phyloP scores from a whole-genome alignment of 148 eudicot genomes.

The Chenopodium formosanum region DNA sequence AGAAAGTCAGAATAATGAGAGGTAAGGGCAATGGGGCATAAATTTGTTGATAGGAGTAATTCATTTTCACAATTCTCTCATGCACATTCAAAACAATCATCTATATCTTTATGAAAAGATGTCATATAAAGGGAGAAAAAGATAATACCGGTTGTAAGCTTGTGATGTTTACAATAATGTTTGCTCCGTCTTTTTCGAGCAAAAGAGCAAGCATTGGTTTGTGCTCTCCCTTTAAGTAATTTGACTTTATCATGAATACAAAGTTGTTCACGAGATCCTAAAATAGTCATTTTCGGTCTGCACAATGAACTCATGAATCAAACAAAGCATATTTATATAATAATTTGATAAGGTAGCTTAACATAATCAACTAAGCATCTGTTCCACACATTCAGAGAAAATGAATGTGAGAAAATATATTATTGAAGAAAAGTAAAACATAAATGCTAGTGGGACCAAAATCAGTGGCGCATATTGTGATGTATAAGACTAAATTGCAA shows the following conservation, averaged over 20 bases:
- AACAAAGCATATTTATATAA: neutral
- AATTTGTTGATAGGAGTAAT: neutral
- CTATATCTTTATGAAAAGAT: no score
- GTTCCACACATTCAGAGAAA: neutral
- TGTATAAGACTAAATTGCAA: neutral
- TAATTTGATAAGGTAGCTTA: neutral
- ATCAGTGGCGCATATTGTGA: neutral
- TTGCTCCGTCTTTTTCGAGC: constrained; percentile 61
- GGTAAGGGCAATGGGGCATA: neutral
- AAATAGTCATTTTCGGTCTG: constrained; percentile 96
- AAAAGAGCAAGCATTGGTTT: constrained; percentile 82
- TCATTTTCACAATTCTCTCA: no score
- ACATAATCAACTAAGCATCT: neutral
- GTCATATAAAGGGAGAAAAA: neutral
- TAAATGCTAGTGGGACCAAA: neutral
- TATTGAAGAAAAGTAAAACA: neutral
- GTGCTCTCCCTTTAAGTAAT: constrained; percentile 77
- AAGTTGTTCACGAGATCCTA: constrained; percentile 96
- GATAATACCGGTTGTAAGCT: constrained; percentile 60
- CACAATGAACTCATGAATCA: constrained; percentile 15
- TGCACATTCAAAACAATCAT: no score
- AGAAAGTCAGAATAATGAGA: neutral
- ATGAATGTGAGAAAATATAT: neutral
- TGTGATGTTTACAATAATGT: constrained; percentile 64
- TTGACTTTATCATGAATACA: constrained; percentile 92